These are phyloP conservation scores for Linanthus parryae DNA, from an alignment of 148 eudicot genomes.

Conservation along the genomic window DNA sequence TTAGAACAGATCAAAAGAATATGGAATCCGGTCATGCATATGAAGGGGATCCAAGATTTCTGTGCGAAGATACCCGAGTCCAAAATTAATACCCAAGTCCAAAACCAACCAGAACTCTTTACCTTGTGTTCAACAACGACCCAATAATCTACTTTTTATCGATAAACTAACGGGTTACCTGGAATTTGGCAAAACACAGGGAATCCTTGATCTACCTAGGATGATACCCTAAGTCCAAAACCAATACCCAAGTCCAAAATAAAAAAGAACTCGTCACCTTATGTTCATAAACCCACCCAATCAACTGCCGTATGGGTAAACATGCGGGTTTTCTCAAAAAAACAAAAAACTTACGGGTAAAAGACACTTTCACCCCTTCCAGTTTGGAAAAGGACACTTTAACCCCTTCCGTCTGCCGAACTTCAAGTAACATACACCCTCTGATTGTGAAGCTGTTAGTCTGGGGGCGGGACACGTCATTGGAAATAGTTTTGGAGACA, in stretches of 20 bases:
- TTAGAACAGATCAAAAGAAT: neutral
- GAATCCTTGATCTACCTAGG: neutral
- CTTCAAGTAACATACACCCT: too few relatives aligned
- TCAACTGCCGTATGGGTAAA: neutral
- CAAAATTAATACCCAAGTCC: neutral
- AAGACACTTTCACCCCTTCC: too few relatives aligned
- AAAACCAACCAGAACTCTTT: neutral
- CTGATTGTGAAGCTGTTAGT: too few relatives aligned
- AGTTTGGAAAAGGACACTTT: too few relatives aligned
- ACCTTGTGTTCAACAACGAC: neutral
- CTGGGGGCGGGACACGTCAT: too few relatives aligned
- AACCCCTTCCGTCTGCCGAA: too few relatives aligned
- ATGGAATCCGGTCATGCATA: neutral
- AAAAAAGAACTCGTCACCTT: neutral
- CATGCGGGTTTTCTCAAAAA: too few relatives aligned
- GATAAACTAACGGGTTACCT: too few relatives aligned
- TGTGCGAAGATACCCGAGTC: neutral
- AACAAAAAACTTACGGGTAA: too few relatives aligned
- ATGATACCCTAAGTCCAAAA: neutral
- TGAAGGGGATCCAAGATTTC: neutral
- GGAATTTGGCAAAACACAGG: too few relatives aligned
- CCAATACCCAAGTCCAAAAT: neutral
- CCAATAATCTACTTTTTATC: neutral
- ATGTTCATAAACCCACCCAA: neutral
- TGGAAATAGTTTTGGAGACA: too few relatives aligned